phyloP scores from a whole-genome alignment of 139 green algal species.

The Picochlorum sp. region DNA sequence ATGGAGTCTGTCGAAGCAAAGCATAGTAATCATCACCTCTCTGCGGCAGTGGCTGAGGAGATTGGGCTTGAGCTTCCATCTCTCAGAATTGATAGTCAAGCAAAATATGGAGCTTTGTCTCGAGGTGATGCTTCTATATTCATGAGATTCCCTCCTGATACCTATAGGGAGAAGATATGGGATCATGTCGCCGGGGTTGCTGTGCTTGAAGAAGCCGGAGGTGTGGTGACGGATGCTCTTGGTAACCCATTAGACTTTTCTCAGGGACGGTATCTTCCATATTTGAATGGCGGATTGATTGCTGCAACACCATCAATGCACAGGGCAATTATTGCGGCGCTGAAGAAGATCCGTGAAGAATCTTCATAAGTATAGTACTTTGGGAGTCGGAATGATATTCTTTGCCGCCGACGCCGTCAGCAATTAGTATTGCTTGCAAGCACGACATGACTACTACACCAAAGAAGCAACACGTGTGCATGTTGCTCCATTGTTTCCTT shows the following conservation, averaged over 20 bases:
- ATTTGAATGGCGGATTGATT: conserved; percentile 46
- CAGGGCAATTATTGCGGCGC: conserved; percentile 16
- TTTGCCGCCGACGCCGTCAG: not conserved
- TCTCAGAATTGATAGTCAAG: conserved; percentile 81
- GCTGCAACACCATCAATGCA: conserved; percentile 41
- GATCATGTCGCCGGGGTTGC: conserved; percentile 76
- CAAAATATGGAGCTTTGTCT: conserved; percentile 77
- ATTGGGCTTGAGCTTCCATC: conserved; percentile 52
- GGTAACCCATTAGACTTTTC: conserved; percentile 40
- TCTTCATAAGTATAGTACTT: not conserved
- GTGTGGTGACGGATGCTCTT: conserved; percentile 36
- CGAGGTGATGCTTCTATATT: conserved; percentile 76
- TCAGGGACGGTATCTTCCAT: conserved; percentile 33
- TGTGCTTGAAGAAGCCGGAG: conserved; percentile 81
- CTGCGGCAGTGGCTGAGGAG: conserved; percentile 38
- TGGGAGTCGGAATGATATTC: not conserved
- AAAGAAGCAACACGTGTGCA: too few relatives aligned
- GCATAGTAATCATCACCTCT: conserved; percentile 63
- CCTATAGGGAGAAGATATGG: conserved; percentile 91
- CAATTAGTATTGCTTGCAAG: too few relatives aligned
- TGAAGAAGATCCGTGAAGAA: conserved; percentile 11
- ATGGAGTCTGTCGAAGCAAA: conserved; percentile 83
- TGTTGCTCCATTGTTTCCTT: too few relatives aligned
- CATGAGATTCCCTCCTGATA: conserved; percentile 77
- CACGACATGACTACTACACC: too few relatives aligned